These are phyloP conservation scores for Mucor lusitanicus DNA, from an alignment of 371 early-diverging fungal species.

Conservation along the genomic window DNA sequence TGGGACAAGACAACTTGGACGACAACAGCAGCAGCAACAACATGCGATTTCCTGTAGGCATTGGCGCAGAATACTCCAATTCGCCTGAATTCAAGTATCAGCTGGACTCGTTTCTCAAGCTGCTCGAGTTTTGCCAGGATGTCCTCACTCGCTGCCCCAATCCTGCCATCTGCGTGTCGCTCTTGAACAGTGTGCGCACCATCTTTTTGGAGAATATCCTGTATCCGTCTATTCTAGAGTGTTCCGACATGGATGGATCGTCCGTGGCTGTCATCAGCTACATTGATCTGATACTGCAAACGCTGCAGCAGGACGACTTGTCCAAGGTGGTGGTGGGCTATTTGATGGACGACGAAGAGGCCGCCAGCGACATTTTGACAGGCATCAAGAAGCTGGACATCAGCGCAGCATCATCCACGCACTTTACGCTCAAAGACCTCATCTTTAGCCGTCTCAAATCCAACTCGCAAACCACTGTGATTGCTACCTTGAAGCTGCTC, in stretches of 20 bases:
- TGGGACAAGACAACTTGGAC: conserved; percentile 38
- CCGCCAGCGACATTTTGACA: not conserved
- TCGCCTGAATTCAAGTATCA: conserved; percentile 72
- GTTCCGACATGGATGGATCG: conserved; percentile 91
- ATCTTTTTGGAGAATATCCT: conserved; percentile 87
- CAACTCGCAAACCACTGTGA: conserved; percentile 73
- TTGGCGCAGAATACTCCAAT: conserved; percentile 53
- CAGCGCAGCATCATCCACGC: conserved; percentile 4
- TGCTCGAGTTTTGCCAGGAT: conserved; percentile 87
- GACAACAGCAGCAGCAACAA: not conserved
- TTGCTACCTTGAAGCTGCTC: conserved; percentile 81
- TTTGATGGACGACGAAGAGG: conserved; percentile 67
- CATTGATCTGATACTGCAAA: conserved; percentile 78
- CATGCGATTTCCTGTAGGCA: conserved; percentile 4
- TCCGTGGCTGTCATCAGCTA: conserved; percentile 90
- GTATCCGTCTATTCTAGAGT: conserved; percentile 82
- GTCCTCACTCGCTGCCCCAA: conserved; percentile 81
- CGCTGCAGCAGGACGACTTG: conserved; percentile 74
- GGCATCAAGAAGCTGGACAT: not conserved
- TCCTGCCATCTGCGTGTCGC: conserved; percentile 58
- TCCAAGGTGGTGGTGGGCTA: conserved; percentile 76
- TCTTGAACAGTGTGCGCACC: conserved; percentile 69
- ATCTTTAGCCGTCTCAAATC: conserved; percentile 77
- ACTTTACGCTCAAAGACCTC: conserved; percentile 79
- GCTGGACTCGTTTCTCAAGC: conserved; percentile 76